Conservation (phyloP, 139 green algal genomes). For the Pycnococcus provasolii region DNA sequence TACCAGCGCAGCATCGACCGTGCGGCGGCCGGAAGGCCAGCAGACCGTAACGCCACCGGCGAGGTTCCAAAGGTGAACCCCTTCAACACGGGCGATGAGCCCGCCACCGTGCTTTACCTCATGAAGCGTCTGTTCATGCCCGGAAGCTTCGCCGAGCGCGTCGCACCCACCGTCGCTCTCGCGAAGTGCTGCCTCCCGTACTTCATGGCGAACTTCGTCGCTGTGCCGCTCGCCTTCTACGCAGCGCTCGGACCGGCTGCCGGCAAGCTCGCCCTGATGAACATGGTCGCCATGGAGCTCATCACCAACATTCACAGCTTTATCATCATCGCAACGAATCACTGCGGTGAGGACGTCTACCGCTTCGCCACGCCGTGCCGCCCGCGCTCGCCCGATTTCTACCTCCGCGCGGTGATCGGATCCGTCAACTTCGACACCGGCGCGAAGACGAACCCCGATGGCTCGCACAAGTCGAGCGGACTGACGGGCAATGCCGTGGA, state of each 20-base stretch:
- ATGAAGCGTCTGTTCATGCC: neutral
- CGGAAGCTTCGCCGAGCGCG: neutral
- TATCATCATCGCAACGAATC: slow-evolving; percentile 32
- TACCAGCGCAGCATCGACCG: neutral
- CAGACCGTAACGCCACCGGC: neutral
- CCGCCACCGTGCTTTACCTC: slow-evolving; percentile 10
- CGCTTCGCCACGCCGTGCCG: slow-evolving; percentile 20
- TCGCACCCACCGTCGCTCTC: slow-evolving; percentile 12
- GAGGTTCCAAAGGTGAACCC: slow-evolving; percentile 1
- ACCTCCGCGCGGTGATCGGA: slow-evolving; percentile 29
- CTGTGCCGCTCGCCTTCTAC: slow-evolving; percentile 1
- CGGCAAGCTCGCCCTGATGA: slow-evolving; percentile 5
- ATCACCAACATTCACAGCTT: slow-evolving; percentile 34
- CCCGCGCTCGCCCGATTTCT: slow-evolving; percentile 25
- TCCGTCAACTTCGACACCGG: slow-evolving; percentile 30
- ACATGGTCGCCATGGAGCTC: slow-evolving; percentile 18
- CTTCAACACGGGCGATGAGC: slow-evolving; percentile 11
- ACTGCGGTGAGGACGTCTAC: slow-evolving; percentile 30
- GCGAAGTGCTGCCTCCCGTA: slow-evolving; percentile 24
- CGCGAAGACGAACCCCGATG: neutral
- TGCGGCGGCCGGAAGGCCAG: too few species aligned
- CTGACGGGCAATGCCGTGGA: slow-evolving; percentile 17
- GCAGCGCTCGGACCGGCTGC: slow-evolving; percentile 2
- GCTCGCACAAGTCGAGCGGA: slow-evolving; percentile 9
- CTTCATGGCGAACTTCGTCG: slow-evolving; percentile 6